Conservation (phyloP, 345 rosid genomes). For the Eucalyptus marginata region DNA sequence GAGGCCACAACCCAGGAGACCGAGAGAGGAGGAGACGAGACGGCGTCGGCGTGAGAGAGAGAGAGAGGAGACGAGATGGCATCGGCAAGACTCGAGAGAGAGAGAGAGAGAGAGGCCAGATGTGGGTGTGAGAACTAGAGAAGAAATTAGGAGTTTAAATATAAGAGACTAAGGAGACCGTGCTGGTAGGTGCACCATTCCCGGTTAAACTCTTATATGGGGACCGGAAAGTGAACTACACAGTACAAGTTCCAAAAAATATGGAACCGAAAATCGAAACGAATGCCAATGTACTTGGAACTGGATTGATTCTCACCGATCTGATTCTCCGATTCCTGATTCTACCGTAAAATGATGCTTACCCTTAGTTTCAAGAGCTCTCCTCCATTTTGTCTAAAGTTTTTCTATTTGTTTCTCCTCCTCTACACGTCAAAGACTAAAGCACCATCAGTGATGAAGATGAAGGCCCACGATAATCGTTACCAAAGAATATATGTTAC, state of each 20-base stretch:
- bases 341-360: rapidly evolving
- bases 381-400: rapidly evolving
- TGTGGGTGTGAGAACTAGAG: too few species aligned
- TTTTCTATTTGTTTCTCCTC: rapidly evolving
- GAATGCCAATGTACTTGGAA: rapidly evolving
- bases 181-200: too few species aligned
- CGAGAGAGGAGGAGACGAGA: background rate
- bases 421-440: rapidly evolving
- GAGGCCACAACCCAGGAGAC: background rate
- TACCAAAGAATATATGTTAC: too few species aligned
- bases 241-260: too few species aligned
- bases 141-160: background rate
- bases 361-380: rapidly evolving
- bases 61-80: background rate
- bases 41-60: background rate
- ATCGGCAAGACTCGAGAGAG: too few species aligned
- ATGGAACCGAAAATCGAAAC: too few species aligned
- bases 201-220: rapidly evolving
- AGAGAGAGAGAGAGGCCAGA: too few species aligned
- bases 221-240: rapidly evolving
- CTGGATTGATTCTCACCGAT: rapidly evolving
- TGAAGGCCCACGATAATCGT: rapidly evolving
- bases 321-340: rapidly evolving
- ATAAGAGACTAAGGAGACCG: background rate
- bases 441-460: too few species aligned